These are phyloP conservation scores for Candida xyloterini DNA, from an alignment of 805 yeast species.

Conservation along the genomic window DNA sequence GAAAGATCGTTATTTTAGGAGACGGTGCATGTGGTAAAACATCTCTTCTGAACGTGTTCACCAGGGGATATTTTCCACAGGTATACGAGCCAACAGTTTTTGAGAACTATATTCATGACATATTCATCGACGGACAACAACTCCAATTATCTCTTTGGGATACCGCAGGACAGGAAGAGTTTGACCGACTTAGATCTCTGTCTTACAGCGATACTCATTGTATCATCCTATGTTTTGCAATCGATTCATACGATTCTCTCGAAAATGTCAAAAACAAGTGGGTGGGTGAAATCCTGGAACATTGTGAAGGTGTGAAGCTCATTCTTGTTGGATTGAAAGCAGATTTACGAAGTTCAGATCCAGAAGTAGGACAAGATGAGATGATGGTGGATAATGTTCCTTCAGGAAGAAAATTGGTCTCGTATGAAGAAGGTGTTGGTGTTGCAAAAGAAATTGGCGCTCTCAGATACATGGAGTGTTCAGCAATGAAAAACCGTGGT, in stretches of 20 bases:
- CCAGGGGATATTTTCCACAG: conserved; percentile 96
- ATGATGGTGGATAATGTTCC: conserved; percentile 28
- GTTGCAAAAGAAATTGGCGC: conserved; percentile 95
- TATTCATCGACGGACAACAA: conserved; percentile 90
- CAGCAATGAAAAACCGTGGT: conserved; percentile 94
- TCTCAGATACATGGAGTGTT: conserved; percentile 89
- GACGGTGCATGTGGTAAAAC: conserved; percentile 99
- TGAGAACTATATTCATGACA: conserved; percentile 96
- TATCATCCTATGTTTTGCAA: conserved; percentile 92
- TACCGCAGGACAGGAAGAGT: conserved; percentile 99
- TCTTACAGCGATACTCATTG: conserved; percentile 96
- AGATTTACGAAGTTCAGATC: conserved; percentile 73
- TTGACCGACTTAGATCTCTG: conserved; percentile 87
- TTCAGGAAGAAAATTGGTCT: conserved; percentile 50
- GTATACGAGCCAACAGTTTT: conserved; percentile 98
- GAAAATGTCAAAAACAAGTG: conserved; percentile 94
- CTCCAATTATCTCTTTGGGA: conserved; percentile 95
- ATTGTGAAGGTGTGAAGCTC: conserved; percentile 93
- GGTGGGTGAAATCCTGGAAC: conserved; percentile 96
- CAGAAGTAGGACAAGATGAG: conserved; percentile 25
- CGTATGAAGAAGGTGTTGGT: conserved; percentile 89
- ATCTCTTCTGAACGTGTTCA: conserved; percentile 88
- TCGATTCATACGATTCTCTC: conserved; percentile 89
- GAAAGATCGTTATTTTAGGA: conserved; percentile 91
- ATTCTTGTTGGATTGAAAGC: conserved; percentile 94